phyloP scores from a whole-genome alignment of 257 asterid species.

The Petunia secreta region DNA sequence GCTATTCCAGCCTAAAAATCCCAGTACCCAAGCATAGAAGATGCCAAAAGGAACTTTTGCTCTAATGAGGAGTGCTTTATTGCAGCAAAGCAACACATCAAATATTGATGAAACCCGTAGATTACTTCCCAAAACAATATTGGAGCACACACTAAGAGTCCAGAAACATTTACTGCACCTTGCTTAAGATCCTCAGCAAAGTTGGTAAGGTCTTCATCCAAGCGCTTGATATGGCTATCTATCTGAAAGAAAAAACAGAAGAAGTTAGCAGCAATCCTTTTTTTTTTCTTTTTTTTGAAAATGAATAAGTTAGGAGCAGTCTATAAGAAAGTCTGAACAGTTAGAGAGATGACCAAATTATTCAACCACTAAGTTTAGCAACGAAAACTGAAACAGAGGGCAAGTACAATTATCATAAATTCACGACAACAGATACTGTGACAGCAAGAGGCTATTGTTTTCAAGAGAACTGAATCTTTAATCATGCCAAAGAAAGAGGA shows the following conservation, averaged over 20 bases:
- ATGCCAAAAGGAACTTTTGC: background rate
- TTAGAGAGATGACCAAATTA: background rate
- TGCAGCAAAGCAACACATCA: background rate
- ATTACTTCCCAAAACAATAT: background rate
- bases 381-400: background rate
- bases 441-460: background rate
- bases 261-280: slow-evolving; percentile 19
- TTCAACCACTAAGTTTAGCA: background rate
- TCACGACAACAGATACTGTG: background rate
- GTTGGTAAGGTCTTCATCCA: slow-evolving; percentile 91
- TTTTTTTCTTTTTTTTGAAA: too few relatives aligned
- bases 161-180: slow-evolving; percentile 49
- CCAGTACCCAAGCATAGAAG: background rate
- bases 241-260: slow-evolving; percentile 59
- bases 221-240: slow-evolving; percentile 92
- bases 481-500: slow-evolving; percentile 1
- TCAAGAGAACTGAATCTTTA: background rate
- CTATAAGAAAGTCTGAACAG: background rate
- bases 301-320: slow-evolving; percentile 17
- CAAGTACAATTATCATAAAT: background rate
- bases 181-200: slow-evolving; percentile 97
- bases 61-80: background rate
- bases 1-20: background rate
- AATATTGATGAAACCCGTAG: background rate
- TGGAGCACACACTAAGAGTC: slow-evolving; percentile 11